Conservation (phyloP, 2,329 filamentous ascomycete genomes). For the Ceratocystis lukuohia region DNA sequence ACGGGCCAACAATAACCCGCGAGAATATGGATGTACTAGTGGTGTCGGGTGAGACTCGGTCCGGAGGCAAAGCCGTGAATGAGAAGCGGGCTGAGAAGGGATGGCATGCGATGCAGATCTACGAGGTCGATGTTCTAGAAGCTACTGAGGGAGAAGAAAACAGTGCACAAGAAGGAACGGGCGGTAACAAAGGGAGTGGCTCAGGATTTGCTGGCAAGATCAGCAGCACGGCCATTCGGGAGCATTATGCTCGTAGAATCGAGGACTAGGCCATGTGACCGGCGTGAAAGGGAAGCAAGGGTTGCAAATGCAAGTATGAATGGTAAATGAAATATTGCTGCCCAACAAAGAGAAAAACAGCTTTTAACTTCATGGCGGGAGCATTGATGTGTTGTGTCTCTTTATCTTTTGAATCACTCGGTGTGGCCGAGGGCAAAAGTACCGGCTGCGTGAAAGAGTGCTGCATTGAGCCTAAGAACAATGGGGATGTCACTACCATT, state of each 20-base stretch:
- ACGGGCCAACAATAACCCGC: constrained; percentile 79
- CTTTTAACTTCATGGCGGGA: background rate
- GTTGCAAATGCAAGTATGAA: too few relatives aligned
- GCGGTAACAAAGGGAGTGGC: constrained; percentile 28
- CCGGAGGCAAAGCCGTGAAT: constrained; percentile 76
- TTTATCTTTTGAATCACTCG: background rate
- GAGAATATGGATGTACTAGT: constrained; percentile 66
- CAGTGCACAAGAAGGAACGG: constrained; percentile 22
- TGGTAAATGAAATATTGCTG: too few relatives aligned
- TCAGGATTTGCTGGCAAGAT: constrained; percentile 70
- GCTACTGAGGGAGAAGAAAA: constrained; percentile 37
- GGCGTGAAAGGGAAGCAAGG: too few relatives aligned
- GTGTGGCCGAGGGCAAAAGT: background rate
- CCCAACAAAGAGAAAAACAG: background rate
- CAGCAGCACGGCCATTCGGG: constrained; percentile 75
- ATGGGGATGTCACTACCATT: background rate
- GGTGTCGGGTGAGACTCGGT: constrained; percentile 75
- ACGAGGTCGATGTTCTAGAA: constrained; percentile 81
- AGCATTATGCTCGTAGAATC: constrained; percentile 29
- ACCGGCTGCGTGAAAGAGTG: background rate
- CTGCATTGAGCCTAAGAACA: background rate
- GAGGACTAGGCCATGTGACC: background rate
- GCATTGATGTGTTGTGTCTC: background rate
- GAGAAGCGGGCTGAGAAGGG: constrained; percentile 61
- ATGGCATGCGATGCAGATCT: constrained; percentile 64